These are phyloP conservation scores for Hemileccinum impolitum DNA, from an alignment of 768 basidiomycete genomes.

Conservation along the genomic window DNA sequence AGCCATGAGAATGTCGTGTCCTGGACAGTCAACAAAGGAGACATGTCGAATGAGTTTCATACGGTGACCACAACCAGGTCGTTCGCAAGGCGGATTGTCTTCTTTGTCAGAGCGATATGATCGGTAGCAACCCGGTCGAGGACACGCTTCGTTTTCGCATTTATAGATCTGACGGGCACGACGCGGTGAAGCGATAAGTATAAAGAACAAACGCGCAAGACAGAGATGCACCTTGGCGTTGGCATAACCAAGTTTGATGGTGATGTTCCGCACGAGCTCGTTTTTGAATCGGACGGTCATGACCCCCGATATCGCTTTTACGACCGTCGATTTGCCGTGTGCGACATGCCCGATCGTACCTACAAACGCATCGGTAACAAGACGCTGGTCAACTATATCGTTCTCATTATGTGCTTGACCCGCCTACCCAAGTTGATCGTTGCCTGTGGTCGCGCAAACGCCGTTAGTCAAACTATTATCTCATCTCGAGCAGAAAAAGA, in stretches of 20 bases:
- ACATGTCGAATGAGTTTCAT: constrained; percentile 96
- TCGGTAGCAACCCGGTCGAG: constrained; percentile 89
- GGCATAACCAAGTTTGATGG: constrained; percentile 98
- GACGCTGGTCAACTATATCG: constrained; percentile 4
- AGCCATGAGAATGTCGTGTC: constrained; percentile 99
- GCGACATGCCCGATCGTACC: constrained; percentile 99
- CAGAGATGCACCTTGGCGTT: constrained; percentile 85
- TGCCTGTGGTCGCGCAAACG: constrained; percentile 50
- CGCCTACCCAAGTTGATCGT: constrained; percentile 85
- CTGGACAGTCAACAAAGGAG: constrained; percentile 97
- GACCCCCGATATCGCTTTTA: constrained; percentile 98
- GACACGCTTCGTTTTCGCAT: constrained; percentile 91
- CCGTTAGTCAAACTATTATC: neutral
- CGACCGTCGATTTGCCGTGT: constrained; percentile 94
- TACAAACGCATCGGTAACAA: constrained; percentile 26
- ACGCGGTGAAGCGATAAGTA: neutral
- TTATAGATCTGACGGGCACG: constrained; percentile 78
- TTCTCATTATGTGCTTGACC: neutral
- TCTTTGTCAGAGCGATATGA: constrained; percentile 95
- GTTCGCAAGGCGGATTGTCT: constrained; percentile 88
- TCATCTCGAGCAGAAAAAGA: neutral
- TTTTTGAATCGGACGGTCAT: constrained; percentile 99
- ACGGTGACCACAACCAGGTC: constrained; percentile 83
- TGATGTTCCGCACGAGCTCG: constrained; percentile 97
- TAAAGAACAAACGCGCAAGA: constrained; percentile 1